Conservation (phyloP, 805 yeast genomes). For the Yarrowia alimentaria region DNA sequence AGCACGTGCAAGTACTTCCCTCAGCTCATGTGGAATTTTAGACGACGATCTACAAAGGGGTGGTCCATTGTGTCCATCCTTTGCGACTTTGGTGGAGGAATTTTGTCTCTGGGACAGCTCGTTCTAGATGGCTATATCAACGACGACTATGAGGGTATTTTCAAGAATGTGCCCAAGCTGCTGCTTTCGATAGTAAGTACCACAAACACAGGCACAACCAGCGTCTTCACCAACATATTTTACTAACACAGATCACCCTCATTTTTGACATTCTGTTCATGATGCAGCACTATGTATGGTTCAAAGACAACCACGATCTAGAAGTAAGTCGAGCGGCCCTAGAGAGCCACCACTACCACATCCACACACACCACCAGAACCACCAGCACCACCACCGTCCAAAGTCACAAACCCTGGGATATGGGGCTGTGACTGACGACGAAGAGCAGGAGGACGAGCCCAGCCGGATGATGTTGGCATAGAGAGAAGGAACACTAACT, state of each 20-base stretch:
- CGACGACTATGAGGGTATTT: slow-evolving; percentile 38
- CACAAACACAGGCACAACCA: too few species aligned
- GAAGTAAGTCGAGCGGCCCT: slow-evolving; percentile 10
- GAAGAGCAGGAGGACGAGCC: slow-evolving; percentile 8
- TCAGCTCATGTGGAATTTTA: slow-evolving; percentile 46
- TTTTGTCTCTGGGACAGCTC: slow-evolving; percentile 44
- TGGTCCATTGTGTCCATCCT: slow-evolving; percentile 45
- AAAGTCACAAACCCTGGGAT: background rate
- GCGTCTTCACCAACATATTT: too few species aligned
- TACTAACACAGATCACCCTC: slow-evolving; percentile 34
- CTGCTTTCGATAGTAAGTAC: slow-evolving; percentile 44
- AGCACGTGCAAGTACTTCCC: slow-evolving; percentile 51
- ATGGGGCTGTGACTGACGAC: slow-evolving; percentile 3
- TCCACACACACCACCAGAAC: slow-evolving; percentile 6
- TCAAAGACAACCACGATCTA: background rate
- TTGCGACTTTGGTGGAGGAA: slow-evolving; percentile 47
- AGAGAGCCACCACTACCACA: slow-evolving; percentile 1
- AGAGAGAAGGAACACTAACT: slow-evolving; percentile 9
- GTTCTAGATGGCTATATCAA: slow-evolving; percentile 43
- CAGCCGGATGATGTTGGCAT: slow-evolving; percentile 19
- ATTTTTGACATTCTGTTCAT: slow-evolving; percentile 39
- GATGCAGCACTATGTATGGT: slow-evolving; percentile 35
- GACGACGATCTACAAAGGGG: slow-evolving; percentile 48
- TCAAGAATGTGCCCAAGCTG: slow-evolving; percentile 47
- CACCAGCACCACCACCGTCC: slow-evolving; percentile 19